Percentiles rank a stretch among this genome's conserved stretches.
Evolutionary conservation across 202 grass and related monocot species (phyloP).

Genomic region (Musa balbisiana): DNA sequence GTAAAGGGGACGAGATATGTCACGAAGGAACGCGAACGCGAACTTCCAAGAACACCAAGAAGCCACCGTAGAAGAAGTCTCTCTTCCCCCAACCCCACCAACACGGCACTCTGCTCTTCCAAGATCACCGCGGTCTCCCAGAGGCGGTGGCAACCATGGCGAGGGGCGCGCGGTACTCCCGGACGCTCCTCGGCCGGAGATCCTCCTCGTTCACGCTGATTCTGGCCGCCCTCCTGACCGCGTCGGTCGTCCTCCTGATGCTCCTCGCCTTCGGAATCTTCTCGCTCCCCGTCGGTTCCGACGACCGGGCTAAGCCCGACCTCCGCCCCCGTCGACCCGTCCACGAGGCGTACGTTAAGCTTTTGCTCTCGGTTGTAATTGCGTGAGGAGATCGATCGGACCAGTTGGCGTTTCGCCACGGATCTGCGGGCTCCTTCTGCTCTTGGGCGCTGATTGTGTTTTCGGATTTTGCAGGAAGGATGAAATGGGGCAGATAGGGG

Average conservation of each 20-base stretch:
- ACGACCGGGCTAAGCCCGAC: conserved; percentile 28
- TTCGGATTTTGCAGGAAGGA: conserved; percentile 28
- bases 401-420: not conserved
- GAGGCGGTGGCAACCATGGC: conserved; percentile 11
- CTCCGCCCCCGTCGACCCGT: conserved; percentile 50
- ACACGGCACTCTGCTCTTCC: too few relatives aligned
- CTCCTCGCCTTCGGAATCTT: conserved; percentile 81
- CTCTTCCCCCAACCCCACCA: too few relatives aligned
- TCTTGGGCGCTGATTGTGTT: conserved; percentile 3
- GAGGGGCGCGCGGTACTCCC: conserved; percentile 3
- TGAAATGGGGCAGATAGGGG: conserved; percentile 40
- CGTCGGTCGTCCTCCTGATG: conserved; percentile 51
- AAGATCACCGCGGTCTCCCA: not conserved
- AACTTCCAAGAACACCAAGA: too few relatives aligned
- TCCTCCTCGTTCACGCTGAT: conserved; percentile 44
- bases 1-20: too few relatives aligned
- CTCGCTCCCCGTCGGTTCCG: conserved; percentile 54
- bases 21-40: too few relatives aligned
- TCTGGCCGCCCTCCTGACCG: conserved; percentile 59
- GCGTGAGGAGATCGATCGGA: not conserved
- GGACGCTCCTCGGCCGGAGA: not conserved
- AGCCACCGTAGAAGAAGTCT: too few relatives aligned
- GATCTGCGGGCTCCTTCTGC: not conserved
- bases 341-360: conserved; percentile 40
- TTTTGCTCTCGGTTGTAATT: not conserved